phyloP scores from a whole-genome alignment of 139 green algal genomes.

The Astrephomene gubernaculifera region DNA sequence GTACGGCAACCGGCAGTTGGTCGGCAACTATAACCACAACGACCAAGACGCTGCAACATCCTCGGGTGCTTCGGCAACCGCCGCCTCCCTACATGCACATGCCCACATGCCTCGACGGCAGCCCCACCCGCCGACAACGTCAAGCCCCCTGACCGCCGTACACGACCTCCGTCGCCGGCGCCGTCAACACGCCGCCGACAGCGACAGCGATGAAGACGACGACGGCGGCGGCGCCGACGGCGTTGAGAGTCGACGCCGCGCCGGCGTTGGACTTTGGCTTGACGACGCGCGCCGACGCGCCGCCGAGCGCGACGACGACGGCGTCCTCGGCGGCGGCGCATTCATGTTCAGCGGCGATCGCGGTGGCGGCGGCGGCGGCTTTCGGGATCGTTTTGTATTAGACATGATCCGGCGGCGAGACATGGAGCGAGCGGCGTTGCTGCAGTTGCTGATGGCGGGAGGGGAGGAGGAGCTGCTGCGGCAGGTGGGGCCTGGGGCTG shows the following conservation, averaged over 20 bases:
- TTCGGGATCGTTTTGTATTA: conserved; percentile 33
- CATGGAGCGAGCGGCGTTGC: conserved; percentile 19
- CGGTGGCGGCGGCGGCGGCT: not conserved
- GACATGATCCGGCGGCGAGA: conserved; percentile 34
- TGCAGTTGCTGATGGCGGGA: conserved; percentile 12
- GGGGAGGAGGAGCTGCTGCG: conserved; percentile 38
- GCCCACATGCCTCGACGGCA: no score
- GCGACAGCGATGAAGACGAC: conserved; percentile 1
- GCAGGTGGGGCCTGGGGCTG: not conserved
- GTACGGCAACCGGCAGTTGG: no score
- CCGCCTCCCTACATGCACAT: no score
- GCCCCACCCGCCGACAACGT: no score
- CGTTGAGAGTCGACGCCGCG: not conserved
- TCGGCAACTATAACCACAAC: no score
- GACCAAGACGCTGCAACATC: no score
- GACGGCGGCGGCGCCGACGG: not conserved
- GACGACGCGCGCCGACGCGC: not conserved
- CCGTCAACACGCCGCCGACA: not conserved
- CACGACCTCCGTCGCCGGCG: not conserved
- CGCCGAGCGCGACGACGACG: conserved; percentile 3
- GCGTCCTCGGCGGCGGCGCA: conserved; percentile 23
- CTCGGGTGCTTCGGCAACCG: no score
- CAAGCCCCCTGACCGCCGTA: no score
- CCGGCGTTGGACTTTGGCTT: not conserved
- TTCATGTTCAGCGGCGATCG: not conserved